These are phyloP conservation scores for Willaertia magna DNA, from an alignment of 208 protist genomes.

Conservation along the genomic window DNA sequence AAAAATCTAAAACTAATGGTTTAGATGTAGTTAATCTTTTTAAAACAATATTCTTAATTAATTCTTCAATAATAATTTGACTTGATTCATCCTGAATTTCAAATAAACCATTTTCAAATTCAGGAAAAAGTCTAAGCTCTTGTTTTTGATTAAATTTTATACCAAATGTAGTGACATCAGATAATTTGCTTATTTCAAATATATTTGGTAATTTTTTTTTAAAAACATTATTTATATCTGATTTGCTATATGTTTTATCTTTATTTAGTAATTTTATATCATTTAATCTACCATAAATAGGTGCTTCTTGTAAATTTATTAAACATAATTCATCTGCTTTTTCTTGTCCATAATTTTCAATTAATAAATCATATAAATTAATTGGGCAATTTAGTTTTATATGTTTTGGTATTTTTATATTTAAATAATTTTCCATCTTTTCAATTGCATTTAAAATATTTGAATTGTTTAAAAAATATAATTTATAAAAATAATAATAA, in stretches of 20 bases:
- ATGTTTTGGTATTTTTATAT: neutral
- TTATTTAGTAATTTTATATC: neutral
- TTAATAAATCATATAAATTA: neutral
- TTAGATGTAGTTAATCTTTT: neutral
- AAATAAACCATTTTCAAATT: neutral
- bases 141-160: neutral
- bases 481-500: neutral
- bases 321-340: neutral
- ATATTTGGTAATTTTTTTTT: too few relatives aligned
- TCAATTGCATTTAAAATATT: neutral
- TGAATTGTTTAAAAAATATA: neutral
- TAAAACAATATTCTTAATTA: neutral
- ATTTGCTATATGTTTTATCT: neutral
- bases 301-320: neutral
- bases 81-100: slow-evolving; percentile 1
- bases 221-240: too few relatives aligned
- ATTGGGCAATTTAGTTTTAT: neutral
- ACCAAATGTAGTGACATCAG: neutral
- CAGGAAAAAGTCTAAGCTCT: neutral
- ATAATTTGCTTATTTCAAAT: neutral
- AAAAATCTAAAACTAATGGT: slow-evolving; percentile 4
- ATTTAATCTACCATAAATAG: neutral
- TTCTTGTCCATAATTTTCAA: neutral
- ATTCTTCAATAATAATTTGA: neutral
- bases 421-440: neutral